Conservation (phyloP, 495 filamentous ascomycete genomes). For the Trichocladium uniseriatum region DNA sequence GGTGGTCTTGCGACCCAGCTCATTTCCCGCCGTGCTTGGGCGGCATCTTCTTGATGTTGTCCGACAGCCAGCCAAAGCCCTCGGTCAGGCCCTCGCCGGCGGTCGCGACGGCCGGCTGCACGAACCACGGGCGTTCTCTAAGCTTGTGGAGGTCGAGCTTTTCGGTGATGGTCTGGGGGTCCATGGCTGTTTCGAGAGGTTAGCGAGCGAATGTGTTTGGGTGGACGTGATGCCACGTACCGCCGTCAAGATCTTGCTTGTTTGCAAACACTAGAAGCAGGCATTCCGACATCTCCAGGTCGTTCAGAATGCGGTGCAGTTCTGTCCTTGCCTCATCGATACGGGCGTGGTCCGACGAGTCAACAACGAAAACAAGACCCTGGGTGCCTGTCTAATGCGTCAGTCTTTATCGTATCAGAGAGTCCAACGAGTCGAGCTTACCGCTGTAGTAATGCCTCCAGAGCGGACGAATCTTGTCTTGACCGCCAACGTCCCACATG, state of each 20-base stretch:
- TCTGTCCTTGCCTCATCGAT: constrained; percentile 87
- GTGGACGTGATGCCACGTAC: constrained; percentile 42
- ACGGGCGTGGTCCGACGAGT: constrained; percentile 75
- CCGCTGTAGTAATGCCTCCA: constrained; percentile 99
- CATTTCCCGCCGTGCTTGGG: constrained; percentile 46
- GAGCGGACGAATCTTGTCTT: constrained; percentile 96
- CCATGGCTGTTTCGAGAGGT: constrained; percentile 53
- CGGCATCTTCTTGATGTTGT: constrained; percentile 80
- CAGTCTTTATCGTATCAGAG: constrained; percentile 17
- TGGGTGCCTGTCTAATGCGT: constrained; percentile 59
- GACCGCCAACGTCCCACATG: constrained; percentile 98
- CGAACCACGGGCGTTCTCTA: constrained; percentile 91
- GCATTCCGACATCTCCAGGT: constrained; percentile 96
- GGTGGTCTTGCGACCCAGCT: neutral
- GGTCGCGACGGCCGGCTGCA: constrained; percentile 89
- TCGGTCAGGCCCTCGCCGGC: constrained; percentile 91
- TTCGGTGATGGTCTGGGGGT: constrained; percentile 76
- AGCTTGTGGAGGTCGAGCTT: constrained; percentile 73
- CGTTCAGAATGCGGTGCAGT: constrained; percentile 89
- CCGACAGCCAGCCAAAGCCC: constrained; percentile 86
- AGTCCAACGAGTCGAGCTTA: constrained; percentile 30
- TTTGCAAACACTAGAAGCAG: constrained; percentile 93
- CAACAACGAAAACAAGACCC: constrained; percentile 95
- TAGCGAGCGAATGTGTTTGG: neutral
- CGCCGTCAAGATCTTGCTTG: constrained; percentile 86